Evolutionary conservation across 2,329 filamentous ascomycete species (phyloP).

Genomic region (Ophiostoma perfectum): DNA sequence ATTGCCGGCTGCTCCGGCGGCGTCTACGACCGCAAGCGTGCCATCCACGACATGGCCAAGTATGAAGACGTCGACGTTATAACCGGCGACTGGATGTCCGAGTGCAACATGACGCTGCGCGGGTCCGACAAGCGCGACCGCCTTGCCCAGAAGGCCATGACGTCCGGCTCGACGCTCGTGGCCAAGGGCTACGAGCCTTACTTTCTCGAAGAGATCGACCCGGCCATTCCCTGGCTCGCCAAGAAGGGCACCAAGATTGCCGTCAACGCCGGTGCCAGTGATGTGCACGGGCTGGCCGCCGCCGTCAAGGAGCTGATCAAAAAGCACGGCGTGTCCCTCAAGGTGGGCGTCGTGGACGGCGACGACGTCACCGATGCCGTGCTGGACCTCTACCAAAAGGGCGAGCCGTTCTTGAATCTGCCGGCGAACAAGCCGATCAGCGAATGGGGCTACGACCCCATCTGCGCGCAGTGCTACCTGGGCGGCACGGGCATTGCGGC

Average conservation of each 20-base stretch:
- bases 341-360: constrained; percentile 34
- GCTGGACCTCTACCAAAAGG: constrained; percentile 23
- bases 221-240: constrained; percentile 30
- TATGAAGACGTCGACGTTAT: constrained; percentile 32
- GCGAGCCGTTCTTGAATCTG: constrained; percentile 25
- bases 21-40: constrained; percentile 39
- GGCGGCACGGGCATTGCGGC: constrained; percentile 39
- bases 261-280: constrained; percentile 34
- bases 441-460: constrained; percentile 25
- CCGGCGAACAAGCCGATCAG: constrained; percentile 23
- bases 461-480: constrained; percentile 35
- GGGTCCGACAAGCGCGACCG: constrained; percentile 20
- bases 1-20: constrained; percentile 33
- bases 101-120: constrained; percentile 34
- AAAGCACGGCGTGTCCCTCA: constrained; percentile 28
- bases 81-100: constrained; percentile 34
- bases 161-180: constrained; percentile 26
- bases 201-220: constrained; percentile 34
- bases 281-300: constrained; percentile 28
- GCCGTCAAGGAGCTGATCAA: constrained; percentile 26
- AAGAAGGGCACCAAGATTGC: constrained; percentile 31
- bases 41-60: constrained; percentile 36
- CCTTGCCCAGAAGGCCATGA: constrained; percentile 25
- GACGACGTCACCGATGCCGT: constrained; percentile 31
- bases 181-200: constrained; percentile 29